Evolutionary conservation across 257 asterid genomes (phyloP).

Genomic region (Gentiana dahurica): DNA sequence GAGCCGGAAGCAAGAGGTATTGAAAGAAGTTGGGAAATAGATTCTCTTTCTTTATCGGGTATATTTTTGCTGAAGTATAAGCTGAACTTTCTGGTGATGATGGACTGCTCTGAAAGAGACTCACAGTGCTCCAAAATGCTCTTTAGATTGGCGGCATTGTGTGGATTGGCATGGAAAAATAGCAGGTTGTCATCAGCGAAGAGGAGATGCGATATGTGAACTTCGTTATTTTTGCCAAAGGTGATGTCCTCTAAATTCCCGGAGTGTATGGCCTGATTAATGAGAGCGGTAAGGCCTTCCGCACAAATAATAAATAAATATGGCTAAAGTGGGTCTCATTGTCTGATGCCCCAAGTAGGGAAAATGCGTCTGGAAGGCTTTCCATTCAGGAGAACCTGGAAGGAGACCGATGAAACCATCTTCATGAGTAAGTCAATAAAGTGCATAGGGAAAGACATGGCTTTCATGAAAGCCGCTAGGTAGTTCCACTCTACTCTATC

Average conservation of each 20-base stretch:
- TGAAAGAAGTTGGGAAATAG: no score
- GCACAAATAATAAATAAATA: not conserved
- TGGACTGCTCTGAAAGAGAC: not conserved
- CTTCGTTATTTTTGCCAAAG: not conserved
- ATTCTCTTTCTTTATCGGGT: no score
- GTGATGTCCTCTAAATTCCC: not conserved
- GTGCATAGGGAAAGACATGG: not conserved
- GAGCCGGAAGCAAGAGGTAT: not conserved
- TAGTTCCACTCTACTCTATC: no score
- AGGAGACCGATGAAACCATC: not conserved
- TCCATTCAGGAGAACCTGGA: not conserved
- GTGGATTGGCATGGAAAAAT: not conserved
- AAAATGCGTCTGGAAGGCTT: not conserved
- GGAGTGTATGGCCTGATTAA: not conserved
- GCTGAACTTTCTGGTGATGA: not conserved
- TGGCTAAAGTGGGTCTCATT: not conserved
- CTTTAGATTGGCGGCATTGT: not conserved
- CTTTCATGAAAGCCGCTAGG: not conserved
- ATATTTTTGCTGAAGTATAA: not conserved
- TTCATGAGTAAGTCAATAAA: not conserved
- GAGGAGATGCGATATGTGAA: no score
- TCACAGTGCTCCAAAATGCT: not conserved
- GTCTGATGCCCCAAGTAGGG: not conserved
- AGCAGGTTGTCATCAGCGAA: not conserved
- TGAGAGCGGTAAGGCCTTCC: not conserved